Evolutionary conservation across 2,329 filamentous ascomycete species (phyloP), one percentile per base, ranked within the genome.

Genomic region (Endocalyx cinctus): DNA sequence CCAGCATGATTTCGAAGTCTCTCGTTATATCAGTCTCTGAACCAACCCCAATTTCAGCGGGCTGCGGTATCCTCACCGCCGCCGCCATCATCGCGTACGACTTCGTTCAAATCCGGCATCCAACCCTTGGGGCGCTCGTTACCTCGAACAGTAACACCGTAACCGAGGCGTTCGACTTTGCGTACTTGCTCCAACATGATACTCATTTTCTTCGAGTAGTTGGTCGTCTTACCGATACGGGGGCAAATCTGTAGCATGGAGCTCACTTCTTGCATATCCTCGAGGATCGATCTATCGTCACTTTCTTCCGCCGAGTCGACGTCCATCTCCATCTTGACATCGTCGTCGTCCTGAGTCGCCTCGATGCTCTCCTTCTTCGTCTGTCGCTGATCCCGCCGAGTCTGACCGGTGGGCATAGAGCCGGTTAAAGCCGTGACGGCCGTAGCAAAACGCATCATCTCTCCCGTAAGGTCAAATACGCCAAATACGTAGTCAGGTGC

Each of bases 401-500:
- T 18, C 64, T 63, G 4, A 66, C 69, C 41, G 70, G 58, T 47
- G 59, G 47, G 39, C 15, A 74, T 57, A 26, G 63, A 64, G 11
- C 83, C 84, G 6, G 69, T 81, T 5, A 88, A 84, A 1, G 88
- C 88, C 57, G 94, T 84, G 17, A 81, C 79, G 5, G 89, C 89
- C 31, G 95, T 92, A 0, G 87, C 88, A 61, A 96, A 97, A 18
- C 89, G 77, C 92, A 98, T 98, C 68, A 97, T 72, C 66, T 98
- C 92, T 25, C 92, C 92, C 2, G 89, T 89, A 47, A 97, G 75
- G 59, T 98, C 92, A 53, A 95, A 96, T 3, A 98, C 64, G 7
- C 90, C 92, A 42, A 92, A 82, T 37, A 95, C 64, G 56, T 95
- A 97, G 60, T 98, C 92, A 35, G 90, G 79, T 17, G 80, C 72